Base-by-base conservation (phyloP, 768 basidiomycete species). In the Tubosaeta sp. region DNA sequence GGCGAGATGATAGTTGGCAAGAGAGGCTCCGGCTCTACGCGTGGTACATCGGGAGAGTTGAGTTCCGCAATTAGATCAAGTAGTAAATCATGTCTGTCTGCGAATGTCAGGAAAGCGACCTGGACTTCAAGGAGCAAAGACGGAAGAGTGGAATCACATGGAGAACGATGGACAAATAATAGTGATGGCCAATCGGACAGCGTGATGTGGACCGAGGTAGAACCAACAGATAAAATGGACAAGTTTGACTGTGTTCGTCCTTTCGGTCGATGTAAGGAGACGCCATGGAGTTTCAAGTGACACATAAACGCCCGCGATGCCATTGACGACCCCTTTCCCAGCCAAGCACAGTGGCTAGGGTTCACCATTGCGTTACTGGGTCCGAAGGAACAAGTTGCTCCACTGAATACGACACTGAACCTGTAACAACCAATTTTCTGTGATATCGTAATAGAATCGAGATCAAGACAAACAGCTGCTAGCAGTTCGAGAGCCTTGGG, bases 121-220 rank as follows among this genome's bases (percentile, higher is more conserved):
- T 65, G 72, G 38, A 75, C 55, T 34, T 73, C 74, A 19, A 83
- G 59, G 26, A 77, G 77, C 17, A 87, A 43, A 12, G 84, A 71
- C 11, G 86, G 75, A 10, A 77, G 72, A 61, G 83, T 84, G 9
- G 82, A 77, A 59, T 85, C 84, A 22, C 79, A 81, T 19, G 7
- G 50, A 43, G 33, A 41, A 41, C 39, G 44, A 50, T 46, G 37
- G 17, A 48, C n/a, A 12, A 68, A 55, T 41, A 84, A 63, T 58
- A 84, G 81, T 38, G 76, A 65, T 9, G 84, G 82, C 85, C 85
- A 89, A 63, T 83, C 81, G 3, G 76, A 76, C 19, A 75, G 65
- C 22, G 86, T 65, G 14, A 77, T 49, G 5, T 69, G 63, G 22
- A 60, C 43, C 12, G 60, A 58, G 44, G 50, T 52, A 12, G 55